Evolutionary conservation across 2,329 filamentous ascomycete species (phyloP), one percentile per base, ranked within the genome.

Genomic region (Paracamarosporium sp.): DNA sequence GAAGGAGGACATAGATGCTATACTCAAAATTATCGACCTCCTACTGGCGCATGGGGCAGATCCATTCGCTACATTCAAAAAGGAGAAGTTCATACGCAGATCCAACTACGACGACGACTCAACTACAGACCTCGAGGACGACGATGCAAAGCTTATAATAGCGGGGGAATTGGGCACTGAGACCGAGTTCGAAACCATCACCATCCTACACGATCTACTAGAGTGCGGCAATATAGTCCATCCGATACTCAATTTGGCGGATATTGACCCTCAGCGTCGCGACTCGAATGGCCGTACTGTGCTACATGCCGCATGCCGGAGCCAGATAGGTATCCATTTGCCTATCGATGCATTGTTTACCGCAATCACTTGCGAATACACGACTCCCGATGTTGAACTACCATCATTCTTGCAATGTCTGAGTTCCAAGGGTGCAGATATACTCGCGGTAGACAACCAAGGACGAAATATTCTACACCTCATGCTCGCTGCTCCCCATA

Each of bases 401-500:
- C 27, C 46, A 2, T 53, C 55, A 1, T 30, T 55, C 38, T n/a
- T 59, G 7, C 50, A 62, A 9, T 28, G 36, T 25, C 28, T 59
- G 13, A n/a, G 56, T 12, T 17, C 27, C 9, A 13, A 5, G 9
- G 60, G 60, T 4, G 53, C 60, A n/a, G 60, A 62, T 30, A 33
- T 33, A 4, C 33, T 41, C 7, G 55, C 56, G 8, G 27, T 38
- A 3, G 55, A 61, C 45, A 48, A 57, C 9, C 24, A 54, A 22
- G 57, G 54, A 17, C 41, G 43, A 15, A 64, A 60, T 28, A 48
- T 54, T 3, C 30, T 64, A 8, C 61, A 64, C 36, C 41, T 60
- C 31, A 47, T 60, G 44, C 36, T 62, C 22, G n/a, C 38, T n/a
- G 55, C 35, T 17, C 28, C 20, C 15, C 31, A 44, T 7, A 30